Evolutionary conservation across 257 asterid species (phyloP).

Genomic region (Solanum paucissectum): DNA sequence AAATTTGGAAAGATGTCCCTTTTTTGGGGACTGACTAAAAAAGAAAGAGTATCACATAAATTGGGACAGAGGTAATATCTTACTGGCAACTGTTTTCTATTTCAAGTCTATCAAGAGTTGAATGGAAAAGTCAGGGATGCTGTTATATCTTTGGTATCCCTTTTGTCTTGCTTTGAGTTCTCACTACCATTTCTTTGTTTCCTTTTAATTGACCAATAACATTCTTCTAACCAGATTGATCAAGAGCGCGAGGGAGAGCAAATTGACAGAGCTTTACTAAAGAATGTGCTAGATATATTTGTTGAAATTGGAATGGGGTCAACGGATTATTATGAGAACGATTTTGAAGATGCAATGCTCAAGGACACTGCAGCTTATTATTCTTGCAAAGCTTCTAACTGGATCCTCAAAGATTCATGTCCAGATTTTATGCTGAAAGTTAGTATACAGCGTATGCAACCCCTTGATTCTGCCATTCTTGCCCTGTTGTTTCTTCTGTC

Average conservation of each 20-base stretch:
- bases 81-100: too few species aligned
- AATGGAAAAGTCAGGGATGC: conserved; percentile 81
- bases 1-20: too few species aligned
- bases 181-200: background rate
- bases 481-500: background rate
- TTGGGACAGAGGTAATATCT: too few species aligned
- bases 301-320: conserved; percentile 96
- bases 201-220: background rate
- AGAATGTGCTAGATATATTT: conserved; percentile 88
- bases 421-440: conserved; percentile 95
- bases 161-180: background rate
- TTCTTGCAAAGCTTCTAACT: conserved; percentile 93
- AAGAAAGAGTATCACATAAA: too few species aligned
- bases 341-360: conserved; percentile 81
- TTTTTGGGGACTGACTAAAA: too few species aligned
- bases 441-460: conserved; percentile 1
- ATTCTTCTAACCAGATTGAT: conserved; percentile 45
- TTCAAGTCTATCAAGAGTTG: conserved; percentile 8
- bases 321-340: conserved; percentile 75
- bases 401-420: conserved; percentile 96
- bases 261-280: conserved; percentile 81
- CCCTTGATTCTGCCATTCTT: background rate
- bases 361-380: conserved; percentile 85
- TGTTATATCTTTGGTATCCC: conserved; percentile 72
- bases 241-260: conserved; percentile 98